Base-by-base conservation (phyloP, 2,329 filamentous ascomycete species). In the Waltergamsia citrina region DNA sequence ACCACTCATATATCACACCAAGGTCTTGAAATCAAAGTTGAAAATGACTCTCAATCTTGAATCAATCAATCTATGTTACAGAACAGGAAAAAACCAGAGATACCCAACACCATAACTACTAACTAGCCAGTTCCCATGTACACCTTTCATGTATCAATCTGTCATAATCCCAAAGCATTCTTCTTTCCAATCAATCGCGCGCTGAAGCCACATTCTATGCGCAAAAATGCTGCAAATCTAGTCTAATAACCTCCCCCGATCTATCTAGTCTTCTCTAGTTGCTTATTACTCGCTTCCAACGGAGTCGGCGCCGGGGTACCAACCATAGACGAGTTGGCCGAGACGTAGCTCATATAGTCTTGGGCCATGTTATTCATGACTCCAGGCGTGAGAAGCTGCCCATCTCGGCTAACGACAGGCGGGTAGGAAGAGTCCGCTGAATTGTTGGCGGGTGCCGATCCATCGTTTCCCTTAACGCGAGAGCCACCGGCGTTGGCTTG, bases 401-500 rank as follows among this genome's bases (percentile, higher is more conserved):
- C 47, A 26, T 54, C 43, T 24, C 44, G 49, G 22, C 41, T 43
- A n/a, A 54, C 41, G 26, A 49, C 29, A 1, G 51, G 43, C 11
- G 43, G 35, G 30, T 52, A 51, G 2, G 27, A 15, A 39, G 29
- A 4, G 26, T 19, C 35, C n/a, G n/a, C n/a, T n/a, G n/a, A n/a
- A n/a, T n/a, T n/a, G 18, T 39, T 41, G 8, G 16, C 7, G 12
- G 28, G 7, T 8, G 9, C 24, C 19, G 23, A 14, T n/a, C 38
- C 24, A 3, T 29, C 42, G 22, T 42, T 40, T 9, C 43, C 41
- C 5, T 32, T 40, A 17, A 38, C 55, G 29, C 63, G 59, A 37
- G 59, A 57, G 9, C 70, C 71, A 3, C 63, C 67, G 1, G 69
- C 71, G 34, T 74, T 74, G 37, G 62, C 60, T 48, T 74, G 69